Percentiles rank a stretch among this genome's conserved stretches.
These are phyloP conservation scores for Prosopis cineraria DNA, from an alignment of 306 rosid genomes.

Conservation along the genomic window DNA sequence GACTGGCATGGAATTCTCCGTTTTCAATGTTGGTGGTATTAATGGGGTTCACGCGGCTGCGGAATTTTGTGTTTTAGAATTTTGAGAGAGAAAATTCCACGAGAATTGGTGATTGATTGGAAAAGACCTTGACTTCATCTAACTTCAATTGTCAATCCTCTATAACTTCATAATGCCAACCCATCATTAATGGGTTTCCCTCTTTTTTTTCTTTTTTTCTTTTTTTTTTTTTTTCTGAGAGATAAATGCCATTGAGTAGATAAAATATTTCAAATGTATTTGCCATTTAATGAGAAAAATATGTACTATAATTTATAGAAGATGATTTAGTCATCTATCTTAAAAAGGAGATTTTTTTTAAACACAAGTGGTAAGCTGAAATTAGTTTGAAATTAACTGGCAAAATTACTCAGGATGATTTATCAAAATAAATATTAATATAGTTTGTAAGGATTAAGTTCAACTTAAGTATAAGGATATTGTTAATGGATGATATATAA, in stretches of 20 bases:
- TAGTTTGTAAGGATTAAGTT: too few relatives aligned
- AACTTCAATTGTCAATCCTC: background rate
- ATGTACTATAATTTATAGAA: too few relatives aligned
- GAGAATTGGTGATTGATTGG: background rate
- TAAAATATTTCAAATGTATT: background rate
- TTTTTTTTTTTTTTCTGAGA: background rate
- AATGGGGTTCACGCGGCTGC: background rate
- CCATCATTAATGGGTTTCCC: background rate
- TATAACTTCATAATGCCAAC: background rate
- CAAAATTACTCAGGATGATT: too few relatives aligned
- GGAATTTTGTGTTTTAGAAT: background rate
- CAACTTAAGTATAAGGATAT: too few relatives aligned
- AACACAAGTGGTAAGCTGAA: too few relatives aligned
- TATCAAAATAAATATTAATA: too few relatives aligned
- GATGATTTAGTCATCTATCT: too few relatives aligned
- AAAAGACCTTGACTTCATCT: slow-evolving; percentile 28
- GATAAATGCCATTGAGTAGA: background rate
- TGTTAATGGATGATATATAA: too few relatives aligned
- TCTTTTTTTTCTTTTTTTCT: too few relatives aligned
- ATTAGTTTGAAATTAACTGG: too few relatives aligned
- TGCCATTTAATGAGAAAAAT: background rate
- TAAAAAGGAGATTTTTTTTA: too few relatives aligned
- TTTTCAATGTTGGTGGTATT: too few relatives aligned
- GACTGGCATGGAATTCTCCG: background rate
- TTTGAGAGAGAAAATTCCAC: background rate